phyloP scores from a whole-genome alignment of 148 eudicot genomes.

The Amaranthus hypochondriacus region DNA sequence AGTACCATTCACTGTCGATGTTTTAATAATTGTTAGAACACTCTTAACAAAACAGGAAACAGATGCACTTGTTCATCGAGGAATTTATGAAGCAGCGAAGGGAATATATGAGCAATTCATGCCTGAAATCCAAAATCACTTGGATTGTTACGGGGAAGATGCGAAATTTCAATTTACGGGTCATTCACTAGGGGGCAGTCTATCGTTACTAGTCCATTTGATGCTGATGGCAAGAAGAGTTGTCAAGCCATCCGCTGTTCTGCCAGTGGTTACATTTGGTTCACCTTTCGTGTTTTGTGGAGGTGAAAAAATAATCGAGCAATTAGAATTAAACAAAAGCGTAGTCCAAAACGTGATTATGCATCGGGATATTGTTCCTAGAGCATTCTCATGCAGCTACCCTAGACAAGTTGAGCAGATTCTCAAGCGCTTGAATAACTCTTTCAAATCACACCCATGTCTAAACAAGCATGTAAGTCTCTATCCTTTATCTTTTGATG shows the following conservation, averaged over 20 bases:
- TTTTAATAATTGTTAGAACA: not conserved
- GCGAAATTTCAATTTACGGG: conserved; percentile 77
- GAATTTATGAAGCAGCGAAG: conserved; percentile 87
- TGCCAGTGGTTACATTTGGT: conserved; percentile 68
- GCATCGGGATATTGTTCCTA: conserved; percentile 87
- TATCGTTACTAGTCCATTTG: conserved; percentile 56
- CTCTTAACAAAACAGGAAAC: conserved; percentile 39
- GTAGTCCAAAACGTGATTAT: conserved; percentile 59
- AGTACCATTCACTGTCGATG: too few relatives aligned
- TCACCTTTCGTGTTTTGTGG: conserved; percentile 78
- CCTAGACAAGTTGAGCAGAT: conserved; percentile 57
- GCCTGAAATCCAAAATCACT: conserved; percentile 61
- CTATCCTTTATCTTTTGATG: too few relatives aligned
- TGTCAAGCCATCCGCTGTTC: conserved; percentile 45
- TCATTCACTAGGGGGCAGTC: conserved; percentile 83
- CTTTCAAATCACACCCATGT: conserved; percentile 68
- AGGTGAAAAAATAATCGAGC: conserved; percentile 51
- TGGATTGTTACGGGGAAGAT: conserved; percentile 35
- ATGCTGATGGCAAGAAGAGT: conserved; percentile 56
- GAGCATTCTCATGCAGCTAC: conserved; percentile 81
- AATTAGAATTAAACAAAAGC: conserved; percentile 54
- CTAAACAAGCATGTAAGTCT: conserved; percentile 58
- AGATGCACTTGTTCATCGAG: conserved; percentile 76
- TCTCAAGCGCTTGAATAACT: conserved; percentile 53
- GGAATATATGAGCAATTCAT: conserved; percentile 72